These are phyloP conservation scores for Vanrija pseudolonga DNA, from an alignment of 1,284 basidiomycete species.

Conservation along the genomic window DNA sequence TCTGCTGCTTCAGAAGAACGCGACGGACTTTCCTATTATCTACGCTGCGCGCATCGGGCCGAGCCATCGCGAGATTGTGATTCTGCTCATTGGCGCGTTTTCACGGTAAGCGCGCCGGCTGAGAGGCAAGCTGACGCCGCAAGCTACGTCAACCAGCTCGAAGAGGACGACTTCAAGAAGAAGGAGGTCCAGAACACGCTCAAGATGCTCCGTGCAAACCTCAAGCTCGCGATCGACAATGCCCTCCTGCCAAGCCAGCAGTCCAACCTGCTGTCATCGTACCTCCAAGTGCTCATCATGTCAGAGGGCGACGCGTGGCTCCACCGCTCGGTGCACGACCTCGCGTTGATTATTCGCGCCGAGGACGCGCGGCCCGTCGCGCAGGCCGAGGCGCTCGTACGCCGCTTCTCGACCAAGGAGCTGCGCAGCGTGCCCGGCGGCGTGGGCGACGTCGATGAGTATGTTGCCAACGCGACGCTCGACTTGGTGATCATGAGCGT, in stretches of 20 bases:
- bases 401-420: slow-evolving; percentile 46
- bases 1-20: slow-evolving; percentile 46
- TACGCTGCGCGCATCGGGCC: slow-evolving; percentile 46
- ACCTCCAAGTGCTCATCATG: slow-evolving; percentile 51
- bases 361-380: slow-evolving; percentile 26
- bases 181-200: slow-evolving; percentile 42
- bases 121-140: background rate
- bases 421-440: slow-evolving; percentile 39
- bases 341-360: slow-evolving; percentile 37
- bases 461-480: slow-evolving; percentile 47
- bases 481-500: slow-evolving; percentile 46
- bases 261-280: slow-evolving; percentile 41
- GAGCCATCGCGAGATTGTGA: slow-evolving; percentile 43
- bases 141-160: slow-evolving; percentile 49
- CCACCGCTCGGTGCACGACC: slow-evolving; percentile 39
- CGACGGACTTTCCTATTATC: slow-evolving; percentile 47
- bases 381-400: slow-evolving; percentile 39
- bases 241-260: slow-evolving; percentile 36
- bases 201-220: slow-evolving; percentile 44
- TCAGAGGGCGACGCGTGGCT: slow-evolving; percentile 48
- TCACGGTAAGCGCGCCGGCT: slow-evolving; percentile 33
- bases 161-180: slow-evolving; percentile 45
- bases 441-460: slow-evolving; percentile 42
- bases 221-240: slow-evolving; percentile 50
- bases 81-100: slow-evolving; percentile 45